phyloP scores from a whole-genome alignment of 148 eudicot species.

The Pharnaceum exiguum region DNA sequence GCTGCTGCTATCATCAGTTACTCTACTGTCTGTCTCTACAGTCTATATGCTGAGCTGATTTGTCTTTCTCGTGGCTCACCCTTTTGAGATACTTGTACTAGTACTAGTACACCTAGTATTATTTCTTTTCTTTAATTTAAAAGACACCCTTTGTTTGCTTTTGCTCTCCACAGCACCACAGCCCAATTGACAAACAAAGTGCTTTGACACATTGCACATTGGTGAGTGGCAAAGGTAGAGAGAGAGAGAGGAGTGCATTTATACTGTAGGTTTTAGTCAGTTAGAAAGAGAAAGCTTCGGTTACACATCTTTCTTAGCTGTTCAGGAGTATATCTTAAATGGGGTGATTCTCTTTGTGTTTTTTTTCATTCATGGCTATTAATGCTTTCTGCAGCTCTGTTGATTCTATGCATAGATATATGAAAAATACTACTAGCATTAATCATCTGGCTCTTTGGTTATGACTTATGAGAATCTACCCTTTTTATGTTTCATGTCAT shows the following conservation, averaged over 20 bases:
- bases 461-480: background rate
- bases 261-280: too few species aligned
- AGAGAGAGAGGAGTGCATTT: background rate
- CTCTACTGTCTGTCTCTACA: too few species aligned
- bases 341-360: slow-evolving; percentile 13
- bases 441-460: background rate
- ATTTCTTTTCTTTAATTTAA: slow-evolving; percentile 11
- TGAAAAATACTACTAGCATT: slow-evolving; percentile 1
- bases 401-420: slow-evolving; percentile 9
- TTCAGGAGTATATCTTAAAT: slow-evolving; percentile 8
- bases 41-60: slow-evolving; percentile 7
- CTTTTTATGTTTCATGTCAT: slow-evolving; percentile 2
- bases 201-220: slow-evolving; percentile 17
- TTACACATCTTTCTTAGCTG: slow-evolving; percentile 23
- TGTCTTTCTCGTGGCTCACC: slow-evolving; percentile 12
- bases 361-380: background rate
- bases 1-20: background rate
- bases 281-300: slow-evolving; percentile 11
- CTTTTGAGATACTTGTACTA: slow-evolving; percentile 16
- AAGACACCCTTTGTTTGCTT: slow-evolving; percentile 37
- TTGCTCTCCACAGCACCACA: slow-evolving; percentile 19
- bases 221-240: background rate
- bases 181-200: slow-evolving; percentile 17
- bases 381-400: background rate
- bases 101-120: background rate